Evolutionary conservation across 108 stramenopile species (phyloP).

Genomic region (Epithemia pelagica): DNA sequence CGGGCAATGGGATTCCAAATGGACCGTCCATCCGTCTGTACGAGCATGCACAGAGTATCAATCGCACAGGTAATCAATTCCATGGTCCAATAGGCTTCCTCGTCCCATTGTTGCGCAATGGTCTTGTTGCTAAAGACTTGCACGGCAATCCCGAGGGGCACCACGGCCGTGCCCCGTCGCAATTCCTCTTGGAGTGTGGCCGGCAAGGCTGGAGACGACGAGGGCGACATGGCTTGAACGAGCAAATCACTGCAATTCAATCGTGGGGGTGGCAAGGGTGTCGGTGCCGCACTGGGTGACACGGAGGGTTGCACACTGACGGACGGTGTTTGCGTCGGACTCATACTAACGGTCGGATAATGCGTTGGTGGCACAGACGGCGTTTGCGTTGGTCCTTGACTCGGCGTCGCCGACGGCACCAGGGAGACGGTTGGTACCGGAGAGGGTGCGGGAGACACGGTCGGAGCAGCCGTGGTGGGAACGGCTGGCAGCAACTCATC

Average conservation of each 20-base stretch:
- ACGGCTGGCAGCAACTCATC: neutral
- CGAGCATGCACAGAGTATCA: neutral
- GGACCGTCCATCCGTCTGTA: conserved; percentile 2
- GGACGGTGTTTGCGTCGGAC: neutral
- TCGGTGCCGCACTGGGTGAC: neutral
- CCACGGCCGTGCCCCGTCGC: neutral
- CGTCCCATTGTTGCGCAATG: neutral
- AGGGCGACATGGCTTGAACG: neutral
- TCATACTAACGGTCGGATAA: neutral
- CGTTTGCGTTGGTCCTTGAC: neutral
- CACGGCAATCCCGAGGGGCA: neutral
- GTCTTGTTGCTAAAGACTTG: neutral
- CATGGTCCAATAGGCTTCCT: neutral
- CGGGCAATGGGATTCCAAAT: conserved; percentile 3
- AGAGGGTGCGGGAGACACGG: neutral
- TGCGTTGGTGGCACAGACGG: neutral
- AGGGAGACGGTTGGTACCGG: neutral
- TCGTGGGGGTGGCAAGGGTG: too few relatives aligned
- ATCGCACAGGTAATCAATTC: too few relatives aligned
- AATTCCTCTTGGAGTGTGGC: too few relatives aligned
- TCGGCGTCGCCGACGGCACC: neutral
- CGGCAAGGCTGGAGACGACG: too few relatives aligned
- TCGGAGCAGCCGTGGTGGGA: neutral
- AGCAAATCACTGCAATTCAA: too few relatives aligned
- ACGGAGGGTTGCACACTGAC: neutral